Conservation (phyloP, 331 rosid species). For the Acacia concinna region DNA sequence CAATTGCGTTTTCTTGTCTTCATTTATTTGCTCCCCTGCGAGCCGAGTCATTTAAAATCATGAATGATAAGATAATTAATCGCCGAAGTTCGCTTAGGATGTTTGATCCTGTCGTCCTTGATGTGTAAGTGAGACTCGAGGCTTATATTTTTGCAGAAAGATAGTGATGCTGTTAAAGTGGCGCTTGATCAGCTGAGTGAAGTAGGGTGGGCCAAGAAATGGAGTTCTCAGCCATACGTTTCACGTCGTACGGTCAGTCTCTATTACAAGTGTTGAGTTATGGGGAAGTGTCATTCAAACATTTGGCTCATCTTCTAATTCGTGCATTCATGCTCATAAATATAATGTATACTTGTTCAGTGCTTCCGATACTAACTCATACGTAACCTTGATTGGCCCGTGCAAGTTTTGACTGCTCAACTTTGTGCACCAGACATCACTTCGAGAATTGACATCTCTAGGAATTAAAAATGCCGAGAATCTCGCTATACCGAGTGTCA, state of each 20-base stretch:
- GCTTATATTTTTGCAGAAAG: slow-evolving; percentile 58
- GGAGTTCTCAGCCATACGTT: slow-evolving; percentile 95
- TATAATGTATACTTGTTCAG: slow-evolving; percentile 36
- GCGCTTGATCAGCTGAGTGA: slow-evolving; percentile 79
- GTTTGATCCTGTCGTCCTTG: background rate
- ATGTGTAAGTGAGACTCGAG: slow-evolving; percentile 15
- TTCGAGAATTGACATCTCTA: slow-evolving; percentile 74
- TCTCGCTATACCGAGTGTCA: slow-evolving; percentile 92
- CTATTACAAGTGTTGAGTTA: slow-evolving; percentile 52
- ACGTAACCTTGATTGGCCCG: slow-evolving; percentile 11
- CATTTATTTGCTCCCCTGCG: background rate
- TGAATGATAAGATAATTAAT: background rate
- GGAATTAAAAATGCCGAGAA: slow-evolving; percentile 92
- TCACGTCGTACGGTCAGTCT: slow-evolving; percentile 96
- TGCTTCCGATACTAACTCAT: slow-evolving; percentile 27
- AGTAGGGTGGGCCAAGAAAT: slow-evolving; percentile 91
- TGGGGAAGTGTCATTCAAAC: slow-evolving; percentile 42
- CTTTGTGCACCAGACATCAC: slow-evolving; percentile 66
- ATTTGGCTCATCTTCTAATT: slow-evolving; percentile 45
- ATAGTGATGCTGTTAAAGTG: slow-evolving; percentile 75
- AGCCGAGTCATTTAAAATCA: background rate
- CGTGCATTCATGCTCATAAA: slow-evolving; percentile 40
- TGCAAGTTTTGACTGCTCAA: slow-evolving; percentile 34
- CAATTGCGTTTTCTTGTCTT: background rate
- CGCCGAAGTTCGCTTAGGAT: background rate